phyloP scores from a whole-genome alignment of 768 basidiomycete genomes.

The Cystoderma amianthinum region DNA sequence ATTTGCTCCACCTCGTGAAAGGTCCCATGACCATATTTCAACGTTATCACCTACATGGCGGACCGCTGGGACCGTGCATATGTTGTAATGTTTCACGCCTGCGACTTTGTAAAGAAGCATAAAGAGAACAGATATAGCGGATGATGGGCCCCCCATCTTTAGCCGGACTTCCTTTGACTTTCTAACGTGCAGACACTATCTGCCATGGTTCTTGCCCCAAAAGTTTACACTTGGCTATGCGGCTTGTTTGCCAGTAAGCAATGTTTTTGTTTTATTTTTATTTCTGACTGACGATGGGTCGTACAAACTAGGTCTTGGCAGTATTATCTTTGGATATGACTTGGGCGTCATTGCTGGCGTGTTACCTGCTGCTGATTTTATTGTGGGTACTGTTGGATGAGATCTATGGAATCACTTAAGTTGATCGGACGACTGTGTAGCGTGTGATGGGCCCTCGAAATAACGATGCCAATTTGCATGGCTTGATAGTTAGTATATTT shows the following conservation, averaged over 20 bases:
- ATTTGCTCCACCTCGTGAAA: not conserved
- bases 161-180: not conserved
- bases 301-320: constrained; percentile 28
- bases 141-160: not conserved
- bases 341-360: constrained; percentile 45
- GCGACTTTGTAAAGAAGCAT: not conserved
- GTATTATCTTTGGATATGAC: constrained; percentile 44
- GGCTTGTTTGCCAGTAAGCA: constrained; percentile 43
- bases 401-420: not conserved
- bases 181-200: not conserved
- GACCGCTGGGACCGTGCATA: not conserved
- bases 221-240: constrained; percentile 47
- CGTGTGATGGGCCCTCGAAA: constrained; percentile 27
- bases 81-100: not conserved
- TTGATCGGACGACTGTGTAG: constrained; percentile 8
- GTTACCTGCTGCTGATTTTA: constrained; percentile 29
- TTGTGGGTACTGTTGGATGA: constrained; percentile 12
- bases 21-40: not conserved
- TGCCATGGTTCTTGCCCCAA: constrained; percentile 33
- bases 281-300: not conserved
- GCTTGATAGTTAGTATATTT: constrained; percentile 34
- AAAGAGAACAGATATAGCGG: not conserved
- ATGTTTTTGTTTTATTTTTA: too few relatives aligned
- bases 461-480: constrained; percentile 25
- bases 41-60: not conserved